Evolutionary conservation across 257 asterid genomes (phyloP), one percentile per base, ranked within the genome.

Genomic region (Nicotiana undulata): DNA sequence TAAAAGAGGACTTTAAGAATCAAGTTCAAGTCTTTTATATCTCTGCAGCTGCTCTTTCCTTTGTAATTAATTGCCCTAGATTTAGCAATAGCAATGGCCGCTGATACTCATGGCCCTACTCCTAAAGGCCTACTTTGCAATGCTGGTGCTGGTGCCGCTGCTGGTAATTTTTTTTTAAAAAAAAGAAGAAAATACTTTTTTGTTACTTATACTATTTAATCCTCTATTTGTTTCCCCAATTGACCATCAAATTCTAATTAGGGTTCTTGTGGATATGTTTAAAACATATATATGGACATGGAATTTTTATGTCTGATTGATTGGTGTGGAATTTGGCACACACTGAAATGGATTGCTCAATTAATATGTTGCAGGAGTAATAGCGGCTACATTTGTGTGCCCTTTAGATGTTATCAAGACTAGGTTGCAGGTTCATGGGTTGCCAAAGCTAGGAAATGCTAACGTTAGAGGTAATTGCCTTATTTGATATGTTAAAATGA

Each of bases 391-490:
- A 18, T 95, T 95, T 90, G 97, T 95, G 56, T 95, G 99, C 84
- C 99, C 98, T 60, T 86, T 95, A 80, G 99, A 95, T 91, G 98
- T 95, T 88, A 95, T 95, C 74, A 95, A 95, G 94, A 95, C 99
- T 84, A 90, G 97, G 89, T 83, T 95, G 80, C 99, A 95, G 87
- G 99, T 95, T 80, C 97, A 92, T 82, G 99, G 99, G 80, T 83
- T 91, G 81, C 93, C 97, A 24, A 90, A 85, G 86, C 89, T 93
- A 58, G 79, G 90, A 66, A 87, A 80, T 84, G 84, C 94, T 83
- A 91, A 89, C 82, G 79, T 89, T 76, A 95, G 90, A 91, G 99
- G 99, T 92, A 83, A 81, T 40, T 4, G 61, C 67, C 1, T 15
- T 72, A 26, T 24, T 72, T 24, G 60, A 72, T 49, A 13, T 49